Conservation (phyloP, 306 rosid species). For the Trifolium pratense region DNA sequence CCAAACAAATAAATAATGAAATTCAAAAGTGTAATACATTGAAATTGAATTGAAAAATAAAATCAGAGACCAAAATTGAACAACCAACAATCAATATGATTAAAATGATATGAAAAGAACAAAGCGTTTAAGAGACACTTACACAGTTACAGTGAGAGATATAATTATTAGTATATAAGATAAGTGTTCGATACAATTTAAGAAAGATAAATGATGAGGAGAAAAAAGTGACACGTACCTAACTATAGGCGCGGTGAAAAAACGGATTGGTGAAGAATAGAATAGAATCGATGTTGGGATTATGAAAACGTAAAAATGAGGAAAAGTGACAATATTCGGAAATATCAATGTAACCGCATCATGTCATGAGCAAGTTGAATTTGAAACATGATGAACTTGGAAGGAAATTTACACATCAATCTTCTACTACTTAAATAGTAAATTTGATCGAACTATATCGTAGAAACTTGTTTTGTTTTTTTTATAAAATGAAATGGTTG, state of each 20-base stretch:
- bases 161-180: neutral
- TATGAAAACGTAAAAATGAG: conserved; percentile 17
- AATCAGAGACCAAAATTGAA: conserved; percentile 17
- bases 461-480: conserved; percentile 5
- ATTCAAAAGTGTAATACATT: neutral
- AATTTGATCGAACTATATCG: neutral
- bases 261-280: neutral
- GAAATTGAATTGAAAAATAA: conserved; percentile 3
- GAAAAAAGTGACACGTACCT: neutral
- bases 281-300: neutral
- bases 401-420: neutral
- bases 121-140: neutral
- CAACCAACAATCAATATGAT: conserved; percentile 6
- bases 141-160: conserved; percentile 8
- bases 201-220: neutral
- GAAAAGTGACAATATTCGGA: conserved; percentile 19
- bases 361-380: neutral
- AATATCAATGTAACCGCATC: neutral
- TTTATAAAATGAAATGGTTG: neutral
- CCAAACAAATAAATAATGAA: neutral
- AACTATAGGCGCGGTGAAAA: conserved; percentile 19
- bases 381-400: neutral
- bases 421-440: too few relatives aligned
- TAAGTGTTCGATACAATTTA: neutral
- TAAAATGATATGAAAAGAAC: neutral